phyloP scores from a whole-genome alignment of 1,284 basidiomycete genomes.

The Coriolopsis trogii region DNA sequence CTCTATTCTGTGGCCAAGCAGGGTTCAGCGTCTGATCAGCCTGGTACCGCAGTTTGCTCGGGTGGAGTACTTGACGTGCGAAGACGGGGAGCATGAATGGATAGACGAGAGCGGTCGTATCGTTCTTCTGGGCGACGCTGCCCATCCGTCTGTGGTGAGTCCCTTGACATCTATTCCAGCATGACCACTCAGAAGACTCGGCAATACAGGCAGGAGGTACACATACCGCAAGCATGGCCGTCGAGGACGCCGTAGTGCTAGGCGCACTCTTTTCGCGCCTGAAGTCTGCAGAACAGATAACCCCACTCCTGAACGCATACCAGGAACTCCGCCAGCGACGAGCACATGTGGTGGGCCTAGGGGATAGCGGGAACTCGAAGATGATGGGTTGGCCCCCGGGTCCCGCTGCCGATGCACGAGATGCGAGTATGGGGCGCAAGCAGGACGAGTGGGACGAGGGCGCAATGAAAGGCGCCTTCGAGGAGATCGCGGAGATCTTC shows the following conservation, averaged over 20 bases:
- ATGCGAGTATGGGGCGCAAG: conserved; percentile 37
- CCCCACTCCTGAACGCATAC: conserved; percentile 44
- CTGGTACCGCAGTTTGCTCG: conserved; percentile 39
- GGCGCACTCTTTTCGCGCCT: conserved; percentile 48
- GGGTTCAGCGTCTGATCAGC: conserved; percentile 45
- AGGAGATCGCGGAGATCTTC: conserved; percentile 33
- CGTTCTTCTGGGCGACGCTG: conserved; percentile 53
- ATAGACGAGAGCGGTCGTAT: conserved; percentile 48
- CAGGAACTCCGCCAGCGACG: conserved; percentile 45
- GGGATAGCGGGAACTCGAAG: conserved; percentile 39
- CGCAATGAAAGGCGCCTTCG: conserved; percentile 28
- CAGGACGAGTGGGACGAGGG: conserved; percentile 30
- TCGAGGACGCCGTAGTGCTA: conserved; percentile 48
- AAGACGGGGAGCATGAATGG: conserved; percentile 54
- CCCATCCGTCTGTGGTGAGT: conserved; percentile 48
- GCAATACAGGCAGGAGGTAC: conserved; percentile 33
- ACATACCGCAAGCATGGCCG: conserved; percentile 44
- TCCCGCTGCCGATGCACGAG: conserved; percentile 39
- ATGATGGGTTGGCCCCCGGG: conserved; percentile 42
- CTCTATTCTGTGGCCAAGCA: conserved; percentile 28
- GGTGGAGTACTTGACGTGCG: conserved; percentile 36
- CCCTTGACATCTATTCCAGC: not conserved
- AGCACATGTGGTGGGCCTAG: conserved; percentile 37
- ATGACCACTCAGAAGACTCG: not conserved
- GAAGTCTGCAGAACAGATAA: conserved; percentile 41